phyloP scores from a whole-genome alignment of 164 flowering plant species.

The Piper longum region DNA sequence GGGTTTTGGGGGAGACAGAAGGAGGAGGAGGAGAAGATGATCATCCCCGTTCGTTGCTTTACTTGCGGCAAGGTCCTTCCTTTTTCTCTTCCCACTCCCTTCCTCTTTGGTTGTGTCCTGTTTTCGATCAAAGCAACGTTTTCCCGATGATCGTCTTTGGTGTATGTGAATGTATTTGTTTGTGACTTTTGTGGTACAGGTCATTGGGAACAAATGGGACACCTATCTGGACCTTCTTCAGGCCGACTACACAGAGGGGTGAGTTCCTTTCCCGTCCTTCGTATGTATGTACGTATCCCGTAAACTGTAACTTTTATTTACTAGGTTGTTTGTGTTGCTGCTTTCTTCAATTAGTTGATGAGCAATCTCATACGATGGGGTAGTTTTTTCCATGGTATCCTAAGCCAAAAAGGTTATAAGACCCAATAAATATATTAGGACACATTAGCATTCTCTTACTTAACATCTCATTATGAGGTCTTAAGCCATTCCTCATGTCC shows the following conservation, averaged over 20 bases:
- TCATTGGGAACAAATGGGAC: conserved; percentile 90
- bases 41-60: conserved; percentile 84
- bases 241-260: conserved; percentile 85
- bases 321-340: neutral
- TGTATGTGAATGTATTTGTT: neutral
- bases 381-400: no score
- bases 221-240: conserved; percentile 78
- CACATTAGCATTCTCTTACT: no score
- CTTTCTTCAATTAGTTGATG: no score
- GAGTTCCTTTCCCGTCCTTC: conserved; percentile 1
- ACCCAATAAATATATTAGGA: no score
- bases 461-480: no score
- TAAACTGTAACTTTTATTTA: neutral
- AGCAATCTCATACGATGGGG: no score
- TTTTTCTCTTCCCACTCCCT: no score
- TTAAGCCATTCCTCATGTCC: no score
- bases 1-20: neutral
- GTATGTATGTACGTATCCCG: neutral
- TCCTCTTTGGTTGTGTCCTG: neutral
- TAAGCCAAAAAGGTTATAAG: no score
- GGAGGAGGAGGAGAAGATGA: conserved; percentile 21
- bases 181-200: conserved; percentile 16
- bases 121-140: neutral
- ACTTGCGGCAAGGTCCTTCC: conserved; percentile 60
- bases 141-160: neutral